Conservation (phyloP, 2,329 filamentous ascomycete genomes). For the Neofusicoccum laricinum region DNA sequence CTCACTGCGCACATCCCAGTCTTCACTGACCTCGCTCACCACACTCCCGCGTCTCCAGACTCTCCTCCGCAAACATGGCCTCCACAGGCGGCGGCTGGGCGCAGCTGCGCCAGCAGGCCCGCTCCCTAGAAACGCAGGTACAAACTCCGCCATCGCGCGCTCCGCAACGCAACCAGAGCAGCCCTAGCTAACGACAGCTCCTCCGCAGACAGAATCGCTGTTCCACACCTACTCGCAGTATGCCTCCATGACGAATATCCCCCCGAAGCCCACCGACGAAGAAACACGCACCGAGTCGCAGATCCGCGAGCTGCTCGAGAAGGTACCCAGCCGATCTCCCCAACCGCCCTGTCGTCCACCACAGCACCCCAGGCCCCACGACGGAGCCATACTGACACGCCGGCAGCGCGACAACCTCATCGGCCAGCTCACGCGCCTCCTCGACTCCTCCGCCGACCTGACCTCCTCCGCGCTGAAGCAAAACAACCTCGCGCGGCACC, state of each 20-base stretch:
- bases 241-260: slow-evolving; percentile 73
- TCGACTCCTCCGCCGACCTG: slow-evolving; percentile 86
- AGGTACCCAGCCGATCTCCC: slow-evolving; percentile 49
- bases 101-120: slow-evolving; percentile 88
- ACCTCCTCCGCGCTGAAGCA: slow-evolving; percentile 94
- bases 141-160: slow-evolving; percentile 20
- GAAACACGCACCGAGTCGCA: slow-evolving; percentile 77
- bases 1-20: slow-evolving; percentile 6
- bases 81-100: slow-evolving; percentile 66
- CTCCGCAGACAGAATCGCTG: slow-evolving; percentile 72
- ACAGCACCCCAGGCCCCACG: slow-evolving; percentile 18
- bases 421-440: slow-evolving; percentile 77
- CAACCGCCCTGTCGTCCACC: slow-evolving; percentile 12
- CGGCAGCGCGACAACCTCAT: slow-evolving; percentile 76
- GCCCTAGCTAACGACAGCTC: slow-evolving; percentile 3
- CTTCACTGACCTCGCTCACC: slow-evolving; percentile 7
- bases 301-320: slow-evolving; percentile 79
- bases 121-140: slow-evolving; percentile 87
- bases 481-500: slow-evolving; percentile 88
- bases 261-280: slow-evolving; percentile 79
- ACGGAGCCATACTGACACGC: background rate
- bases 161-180: background rate
- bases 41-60: slow-evolving; percentile 7
- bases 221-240: slow-evolving; percentile 91
- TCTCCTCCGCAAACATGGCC: slow-evolving; percentile 28